Base-by-base conservation (phyloP, 2,329 filamentous ascomycete species). In the Raffaelea arxii region DNA sequence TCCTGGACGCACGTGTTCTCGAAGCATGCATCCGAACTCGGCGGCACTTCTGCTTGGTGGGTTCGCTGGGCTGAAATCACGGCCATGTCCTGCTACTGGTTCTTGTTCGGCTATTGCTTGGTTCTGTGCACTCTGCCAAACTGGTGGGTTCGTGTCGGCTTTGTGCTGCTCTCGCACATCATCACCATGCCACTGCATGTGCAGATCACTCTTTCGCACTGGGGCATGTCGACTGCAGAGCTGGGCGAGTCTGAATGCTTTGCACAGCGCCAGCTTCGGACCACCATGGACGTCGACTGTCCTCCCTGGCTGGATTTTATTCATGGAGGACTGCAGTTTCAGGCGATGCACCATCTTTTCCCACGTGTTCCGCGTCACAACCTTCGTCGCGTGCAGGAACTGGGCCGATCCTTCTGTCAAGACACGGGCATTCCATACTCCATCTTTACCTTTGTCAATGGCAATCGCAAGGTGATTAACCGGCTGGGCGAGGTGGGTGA, bases 201-300 rank as follows among this genome's bases (percentile, higher is more conserved):
- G 2, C 82, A 86, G 55, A 84, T 86, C 59, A 85, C 81, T 0
- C 73, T 86, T 9, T 81, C 76, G 1, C 82, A 86, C 63, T 86
- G 82, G 69, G 82, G 77, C 49, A 86, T 85, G 81, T 78, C 77
- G 22, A 83, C 78, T 2, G 65, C 75, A 0, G 78, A 84, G 51
- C 68, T 84, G 3, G 80, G 80, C 49, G 71, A 77, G 41, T 66
- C 69, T 46, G 82, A 86, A 58, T 82, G 78, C 1, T 86, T 85
- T 57, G 69, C 81, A 0, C 80, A 84, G 64, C 78, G 78, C 56
- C 81, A 83, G 70, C 65, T 86, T 32, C 72, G 82, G 39, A 86
- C 82, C 3, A 85, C 81, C 23, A 84, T 86, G 80, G 82, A 86
- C 55, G 77, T 86, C 41, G 80, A 84, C 55, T 86, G 82, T 61